These are phyloP conservation scores for Cytospora chrysosperma DNA, from an alignment of 2,329 filamentous ascomycete genomes.

Conservation along the genomic window DNA sequence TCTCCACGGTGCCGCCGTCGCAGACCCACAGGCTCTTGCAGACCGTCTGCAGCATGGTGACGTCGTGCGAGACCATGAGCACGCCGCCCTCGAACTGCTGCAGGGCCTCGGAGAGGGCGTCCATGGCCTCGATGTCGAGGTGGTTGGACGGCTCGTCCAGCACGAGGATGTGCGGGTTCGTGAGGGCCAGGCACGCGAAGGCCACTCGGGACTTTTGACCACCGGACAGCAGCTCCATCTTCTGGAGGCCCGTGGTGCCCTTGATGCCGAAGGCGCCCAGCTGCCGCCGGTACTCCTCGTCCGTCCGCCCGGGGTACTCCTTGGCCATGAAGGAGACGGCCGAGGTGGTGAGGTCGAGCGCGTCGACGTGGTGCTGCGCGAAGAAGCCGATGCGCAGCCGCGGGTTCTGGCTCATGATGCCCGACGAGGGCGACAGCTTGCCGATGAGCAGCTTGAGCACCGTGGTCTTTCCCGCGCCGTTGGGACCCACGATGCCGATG, in stretches of 20 bases:
- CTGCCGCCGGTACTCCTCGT: conserved; percentile 95
- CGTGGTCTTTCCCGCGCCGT: conserved; percentile 97
- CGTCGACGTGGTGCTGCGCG: conserved; percentile 97
- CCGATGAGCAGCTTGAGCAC: conserved; percentile 97
- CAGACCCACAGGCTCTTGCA: conserved; percentile 96
- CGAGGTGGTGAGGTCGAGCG: conserved; percentile 82
- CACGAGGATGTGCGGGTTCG: conserved; percentile 94
- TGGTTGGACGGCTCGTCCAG: conserved; percentile 99
- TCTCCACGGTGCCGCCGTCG: conserved; percentile 88
- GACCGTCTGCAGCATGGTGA: conserved; percentile 96
- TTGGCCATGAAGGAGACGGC: conserved; percentile 97
- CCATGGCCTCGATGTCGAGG: conserved; percentile 98
- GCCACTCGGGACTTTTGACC: conserved; percentile 98
- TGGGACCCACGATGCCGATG: conserved; percentile 98
- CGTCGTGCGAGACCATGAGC: conserved; percentile 98
- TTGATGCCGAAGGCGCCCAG: conserved; percentile 88
- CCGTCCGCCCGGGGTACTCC: conserved; percentile 82
- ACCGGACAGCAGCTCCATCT: conserved; percentile 91
- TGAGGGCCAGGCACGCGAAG: conserved; percentile 92
- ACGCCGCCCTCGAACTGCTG: conserved; percentile 89
- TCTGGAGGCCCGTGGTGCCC: conserved; percentile 93
- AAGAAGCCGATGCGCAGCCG: conserved; percentile 93
- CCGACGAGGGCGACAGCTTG: conserved; percentile 71
- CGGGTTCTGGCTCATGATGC: conserved; percentile 84
- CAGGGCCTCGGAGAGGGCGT: conserved; percentile 83